A percentile compares a stretch with the other conserved stretches of the same genome.
phyloP scores from a whole-genome alignment of 2,329 filamentous ascomycete genomes.

The Neonectria magnoliae region DNA sequence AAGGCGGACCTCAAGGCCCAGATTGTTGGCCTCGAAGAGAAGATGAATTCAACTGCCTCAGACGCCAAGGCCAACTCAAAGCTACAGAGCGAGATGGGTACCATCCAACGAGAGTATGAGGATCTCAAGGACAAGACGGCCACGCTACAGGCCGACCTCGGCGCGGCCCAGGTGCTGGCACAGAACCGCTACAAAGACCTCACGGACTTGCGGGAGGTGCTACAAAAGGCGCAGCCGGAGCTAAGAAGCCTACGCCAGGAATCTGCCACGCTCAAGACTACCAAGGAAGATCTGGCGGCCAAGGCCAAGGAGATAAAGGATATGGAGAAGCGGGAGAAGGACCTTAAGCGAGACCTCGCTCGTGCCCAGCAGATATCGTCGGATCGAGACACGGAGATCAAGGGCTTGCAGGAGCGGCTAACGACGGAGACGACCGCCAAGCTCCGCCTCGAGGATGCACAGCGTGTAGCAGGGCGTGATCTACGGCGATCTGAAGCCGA shows the following conservation, averaged over 20 bases:
- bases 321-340: conserved; percentile 85
- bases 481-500: conserved; percentile 81
- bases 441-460: conserved; percentile 80
- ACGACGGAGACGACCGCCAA: conserved; percentile 77
- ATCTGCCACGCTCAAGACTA: conserved; percentile 75
- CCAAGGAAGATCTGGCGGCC: conserved; percentile 76
- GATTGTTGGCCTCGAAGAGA: conserved; percentile 75
- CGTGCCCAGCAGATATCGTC: conserved; percentile 74
- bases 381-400: conserved; percentile 82
- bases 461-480: conserved; percentile 78
- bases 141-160: conserved; percentile 82
- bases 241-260: conserved; percentile 82
- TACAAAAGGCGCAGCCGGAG: conserved; percentile 89
- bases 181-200: conserved; percentile 90
- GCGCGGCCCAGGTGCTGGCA: conserved; percentile 85
- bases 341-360: conserved; percentile 78
- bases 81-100: conserved; percentile 69
- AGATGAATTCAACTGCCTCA: conserved; percentile 61
- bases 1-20: conserved; percentile 70
- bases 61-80: conserved; percentile 59
- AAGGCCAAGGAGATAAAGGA: conserved; percentile 71
- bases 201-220: conserved; percentile 78
- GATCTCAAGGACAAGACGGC: conserved; percentile 76
- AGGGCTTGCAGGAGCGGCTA: conserved; percentile 80
- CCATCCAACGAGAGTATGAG: conserved; percentile 66